These are phyloP conservation scores for Astragalus glycyphyllos DNA, from an alignment of 306 rosid species.

Conservation along the genomic window DNA sequence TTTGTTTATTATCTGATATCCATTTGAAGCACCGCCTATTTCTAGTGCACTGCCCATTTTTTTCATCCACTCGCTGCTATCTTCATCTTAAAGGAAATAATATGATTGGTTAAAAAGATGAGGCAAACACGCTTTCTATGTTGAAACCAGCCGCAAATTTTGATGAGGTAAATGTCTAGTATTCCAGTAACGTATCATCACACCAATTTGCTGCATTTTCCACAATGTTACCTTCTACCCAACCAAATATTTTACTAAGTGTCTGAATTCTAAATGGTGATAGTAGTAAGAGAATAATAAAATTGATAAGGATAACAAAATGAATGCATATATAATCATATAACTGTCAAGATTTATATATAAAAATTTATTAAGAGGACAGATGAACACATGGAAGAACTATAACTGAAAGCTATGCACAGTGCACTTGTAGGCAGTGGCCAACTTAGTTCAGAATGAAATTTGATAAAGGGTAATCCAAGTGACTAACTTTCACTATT, in stretches of 20 bases:
- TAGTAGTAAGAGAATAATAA: background rate
- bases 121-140: too few relatives aligned
- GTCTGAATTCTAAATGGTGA: background rate
- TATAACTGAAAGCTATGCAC: slow-evolving; percentile 8
- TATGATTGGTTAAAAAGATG: too few relatives aligned
- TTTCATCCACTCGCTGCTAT: too few relatives aligned
- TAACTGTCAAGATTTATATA: background rate
- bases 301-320: background rate
- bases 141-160: too few relatives aligned
- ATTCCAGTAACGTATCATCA: too few relatives aligned
- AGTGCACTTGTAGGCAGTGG: background rate
- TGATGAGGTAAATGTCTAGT: too few relatives aligned
- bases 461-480: background rate
- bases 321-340: background rate
- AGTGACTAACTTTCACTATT: background rate
- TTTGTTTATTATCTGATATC: too few relatives aligned
- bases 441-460: slow-evolving; percentile 16
- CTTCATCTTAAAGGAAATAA: too few relatives aligned
- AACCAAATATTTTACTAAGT: background rate
- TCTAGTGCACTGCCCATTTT: too few relatives aligned
- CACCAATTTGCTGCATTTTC: background rate
- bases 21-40: too few relatives aligned
- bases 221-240: slow-evolving; percentile 9
- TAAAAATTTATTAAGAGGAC: background rate
- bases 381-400: slow-evolving; percentile 2